Conservation (phyloP, 257 asterid genomes). For the Primulina huaijiensis region DNA sequence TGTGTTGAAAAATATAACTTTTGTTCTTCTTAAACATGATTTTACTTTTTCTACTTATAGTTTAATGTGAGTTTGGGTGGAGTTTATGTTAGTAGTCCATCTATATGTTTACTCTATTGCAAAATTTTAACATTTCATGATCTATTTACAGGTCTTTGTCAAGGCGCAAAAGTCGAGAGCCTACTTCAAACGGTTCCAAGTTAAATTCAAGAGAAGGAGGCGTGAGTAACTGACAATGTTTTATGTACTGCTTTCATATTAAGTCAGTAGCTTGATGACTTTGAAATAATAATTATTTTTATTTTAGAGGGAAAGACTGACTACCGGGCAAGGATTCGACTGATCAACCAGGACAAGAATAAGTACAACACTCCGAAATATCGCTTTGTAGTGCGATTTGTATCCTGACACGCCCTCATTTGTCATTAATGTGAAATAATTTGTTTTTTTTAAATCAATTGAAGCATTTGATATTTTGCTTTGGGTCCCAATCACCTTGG, state of each 20-base stretch:
- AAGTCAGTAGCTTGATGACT: neutral
- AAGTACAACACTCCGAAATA: slow-evolving; percentile 51
- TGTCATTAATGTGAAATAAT: neutral
- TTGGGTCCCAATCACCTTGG: neutral
- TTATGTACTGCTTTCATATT: neutral
- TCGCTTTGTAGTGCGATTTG: slow-evolving; percentile 48
- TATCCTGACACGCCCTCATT: slow-evolving; percentile 22
- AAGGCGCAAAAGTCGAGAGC: slow-evolving; percentile 44
- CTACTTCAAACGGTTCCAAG: slow-evolving; percentile 55
- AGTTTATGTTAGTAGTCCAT: neutral
- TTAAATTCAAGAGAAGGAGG: slow-evolving; percentile 55
- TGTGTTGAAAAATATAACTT: neutral
- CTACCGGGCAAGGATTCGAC: slow-evolving; percentile 50
- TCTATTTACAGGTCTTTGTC: slow-evolving; percentile 33
- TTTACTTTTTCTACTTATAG: neutral
- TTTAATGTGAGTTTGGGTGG: neutral
- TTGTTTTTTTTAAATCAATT: neutral
- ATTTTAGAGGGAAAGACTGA: slow-evolving; percentile 54
- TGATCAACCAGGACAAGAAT: slow-evolving; percentile 54
- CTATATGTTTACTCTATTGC: neutral
- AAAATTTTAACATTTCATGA: neutral
- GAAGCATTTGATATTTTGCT: neutral
- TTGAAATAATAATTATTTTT: neutral
- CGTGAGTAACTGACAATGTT: slow-evolving; percentile 20
- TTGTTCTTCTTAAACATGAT: neutral